A percentile compares a stretch with the other conserved stretches of the same genome.
phyloP scores from a whole-genome alignment of 352 stramenopile genomes.

The Phytopythium montanum region DNA sequence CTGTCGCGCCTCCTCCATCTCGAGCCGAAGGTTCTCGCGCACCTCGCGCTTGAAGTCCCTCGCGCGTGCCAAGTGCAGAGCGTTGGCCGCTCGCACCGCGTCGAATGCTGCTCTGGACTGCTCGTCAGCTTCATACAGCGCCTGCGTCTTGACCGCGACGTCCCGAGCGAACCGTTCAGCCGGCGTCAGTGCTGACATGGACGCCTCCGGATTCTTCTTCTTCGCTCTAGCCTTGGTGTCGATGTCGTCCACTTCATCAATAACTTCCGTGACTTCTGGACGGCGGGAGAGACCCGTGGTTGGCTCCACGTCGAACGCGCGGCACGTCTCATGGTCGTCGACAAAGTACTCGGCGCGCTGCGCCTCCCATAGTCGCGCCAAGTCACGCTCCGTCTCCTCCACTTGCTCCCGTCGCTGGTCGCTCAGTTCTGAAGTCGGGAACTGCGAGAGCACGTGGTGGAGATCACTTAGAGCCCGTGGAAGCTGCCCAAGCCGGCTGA shows the following conservation, averaged over 20 bases:
- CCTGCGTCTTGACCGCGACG: conserved; percentile 11
- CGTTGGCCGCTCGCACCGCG: conserved; percentile 13
- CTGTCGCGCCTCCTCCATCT: conserved; percentile 57
- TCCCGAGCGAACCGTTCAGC: conserved; percentile 32
- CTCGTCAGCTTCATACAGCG: conserved; percentile 9
- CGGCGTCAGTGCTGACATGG: conserved; percentile 15
- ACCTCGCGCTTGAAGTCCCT: conserved; percentile 63
- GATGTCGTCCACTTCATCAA: conserved; percentile 14
- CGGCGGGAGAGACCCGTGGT: conserved; percentile 34
- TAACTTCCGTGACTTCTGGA: conserved; percentile 37
- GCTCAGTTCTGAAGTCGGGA: conserved; percentile 14
- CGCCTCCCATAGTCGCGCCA: conserved; percentile 27
- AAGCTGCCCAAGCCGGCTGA: conserved; percentile 39
- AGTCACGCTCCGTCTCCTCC: conserved; percentile 15
- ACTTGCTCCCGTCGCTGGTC: conserved; percentile 11
- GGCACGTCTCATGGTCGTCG: conserved; percentile 41
- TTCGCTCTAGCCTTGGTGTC: conserved; percentile 9
- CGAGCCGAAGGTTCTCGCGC: conserved; percentile 50
- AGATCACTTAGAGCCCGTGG: conserved; percentile 41
- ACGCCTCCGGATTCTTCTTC: conserved; percentile 12
- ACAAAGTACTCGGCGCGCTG: conserved; percentile 46
- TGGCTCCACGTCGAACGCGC: conserved; percentile 41
- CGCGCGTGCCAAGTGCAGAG: conserved; percentile 22
- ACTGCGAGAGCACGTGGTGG: conserved; percentile 22
- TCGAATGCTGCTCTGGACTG: conserved; percentile 14